phyloP scores from a whole-genome alignment of 2,329 filamentous ascomycete species.

The Colletotrichum sp. region DNA sequence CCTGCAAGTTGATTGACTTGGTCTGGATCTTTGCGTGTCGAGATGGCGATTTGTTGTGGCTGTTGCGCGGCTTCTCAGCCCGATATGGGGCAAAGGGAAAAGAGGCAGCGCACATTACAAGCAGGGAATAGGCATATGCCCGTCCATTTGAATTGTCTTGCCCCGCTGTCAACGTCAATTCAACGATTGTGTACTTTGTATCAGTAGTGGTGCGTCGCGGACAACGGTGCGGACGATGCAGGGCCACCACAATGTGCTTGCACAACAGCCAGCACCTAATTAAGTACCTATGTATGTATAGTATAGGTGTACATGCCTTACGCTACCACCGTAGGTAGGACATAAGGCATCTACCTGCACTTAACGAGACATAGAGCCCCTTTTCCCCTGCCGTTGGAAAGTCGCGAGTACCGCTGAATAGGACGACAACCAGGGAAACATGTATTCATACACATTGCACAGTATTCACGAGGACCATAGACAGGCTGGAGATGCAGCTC shows the following conservation, averaged over 20 bases:
- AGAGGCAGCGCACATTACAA: not conserved
- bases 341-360: not conserved
- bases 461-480: not conserved
- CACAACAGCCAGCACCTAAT: not conserved
- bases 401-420: not conserved
- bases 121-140: not conserved
- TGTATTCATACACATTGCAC: not conserved
- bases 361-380: not conserved
- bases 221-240: not conserved
- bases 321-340: too few relatives aligned
- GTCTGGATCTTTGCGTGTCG: not conserved
- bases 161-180: conserved; percentile 6
- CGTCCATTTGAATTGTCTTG: not conserved
- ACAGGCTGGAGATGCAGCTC: not conserved
- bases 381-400: not conserved
- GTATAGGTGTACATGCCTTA: not conserved
- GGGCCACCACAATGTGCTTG: not conserved
- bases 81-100: not conserved
- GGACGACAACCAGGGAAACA: not conserved
- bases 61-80: not conserved
- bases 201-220: not conserved
- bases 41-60: not conserved
- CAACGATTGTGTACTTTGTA: not conserved
- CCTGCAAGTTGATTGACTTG: not conserved
- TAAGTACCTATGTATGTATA: not conserved